These are phyloP conservation scores for Chenopodium suecicum DNA, from an alignment of 148 eudicot species.

Conservation along the genomic window DNA sequence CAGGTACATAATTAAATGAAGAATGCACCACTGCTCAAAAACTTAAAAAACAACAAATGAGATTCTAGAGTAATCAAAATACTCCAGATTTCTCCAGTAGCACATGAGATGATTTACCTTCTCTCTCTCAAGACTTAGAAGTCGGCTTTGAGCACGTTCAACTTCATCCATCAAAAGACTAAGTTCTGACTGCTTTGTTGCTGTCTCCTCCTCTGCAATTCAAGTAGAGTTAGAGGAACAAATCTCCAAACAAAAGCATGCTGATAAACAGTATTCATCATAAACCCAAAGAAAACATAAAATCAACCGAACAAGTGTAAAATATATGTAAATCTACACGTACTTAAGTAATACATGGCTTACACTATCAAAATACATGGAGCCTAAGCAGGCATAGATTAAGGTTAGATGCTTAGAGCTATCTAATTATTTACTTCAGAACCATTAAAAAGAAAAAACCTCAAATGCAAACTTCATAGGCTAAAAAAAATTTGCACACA, in stretches of 20 bases:
- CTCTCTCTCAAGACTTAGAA: slow-evolving; percentile 88
- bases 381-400: not conserved
- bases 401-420: not conserved
- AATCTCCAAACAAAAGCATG: slow-evolving; percentile 7
- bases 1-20: not conserved
- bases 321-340: not conserved
- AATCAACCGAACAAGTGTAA: not conserved
- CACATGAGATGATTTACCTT: slow-evolving; percentile 47
- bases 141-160: slow-evolving; percentile 96
- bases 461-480: not conserved
- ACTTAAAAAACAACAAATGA: not conserved
- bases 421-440: no score
- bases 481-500: not conserved
- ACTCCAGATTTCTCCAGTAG: slow-evolving; percentile 2
- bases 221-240: slow-evolving; percentile 18
- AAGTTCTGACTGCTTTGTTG: slow-evolving; percentile 90
- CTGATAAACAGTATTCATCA: not conserved
- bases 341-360: not conserved
- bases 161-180: slow-evolving; percentile 97
- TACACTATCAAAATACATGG: not conserved
- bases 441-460: not conserved
- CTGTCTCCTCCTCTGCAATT: slow-evolving; percentile 83
- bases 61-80: not conserved
- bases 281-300: not conserved
- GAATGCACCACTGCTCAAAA: not conserved